phyloP scores from a whole-genome alignment of 306 rosid species.

The Arachis stenosperma region DNA sequence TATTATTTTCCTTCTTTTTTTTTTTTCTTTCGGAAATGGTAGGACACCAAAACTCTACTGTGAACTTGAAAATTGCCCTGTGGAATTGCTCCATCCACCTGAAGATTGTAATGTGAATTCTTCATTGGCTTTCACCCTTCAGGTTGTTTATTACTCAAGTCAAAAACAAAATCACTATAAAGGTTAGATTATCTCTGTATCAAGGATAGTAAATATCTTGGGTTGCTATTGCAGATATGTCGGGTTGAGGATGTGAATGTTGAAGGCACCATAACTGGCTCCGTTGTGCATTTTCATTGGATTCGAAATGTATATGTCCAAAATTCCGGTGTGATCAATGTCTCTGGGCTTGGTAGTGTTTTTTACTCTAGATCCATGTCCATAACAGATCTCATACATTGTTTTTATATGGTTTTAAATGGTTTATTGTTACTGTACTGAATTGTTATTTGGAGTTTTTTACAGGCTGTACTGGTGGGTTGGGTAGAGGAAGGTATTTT shows the following conservation, averaged over 20 bases:
- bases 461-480: slow-evolving; percentile 87
- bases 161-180: slow-evolving; percentile 44
- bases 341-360: slow-evolving; percentile 82
- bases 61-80: slow-evolving; percentile 74
- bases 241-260: slow-evolving; percentile 83
- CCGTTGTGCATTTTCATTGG: slow-evolving; percentile 93
- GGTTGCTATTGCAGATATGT: slow-evolving; percentile 72
- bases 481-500: slow-evolving; percentile 72
- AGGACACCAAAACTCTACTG: slow-evolving; percentile 79
- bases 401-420: slow-evolving; percentile 17
- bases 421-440: slow-evolving; percentile 31
- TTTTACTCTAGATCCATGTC: slow-evolving; percentile 34
- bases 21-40: slow-evolving; percentile 28
- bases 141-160: slow-evolving; percentile 65
- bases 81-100: slow-evolving; percentile 90
- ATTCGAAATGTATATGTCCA: slow-evolving; percentile 64
- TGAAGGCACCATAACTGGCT: slow-evolving; percentile 82
- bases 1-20: slow-evolving; percentile 3
- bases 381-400: slow-evolving; percentile 25
- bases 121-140: slow-evolving; percentile 90
- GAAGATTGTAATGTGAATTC: slow-evolving; percentile 98
- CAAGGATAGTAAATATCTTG: slow-evolving; percentile 38
- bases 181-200: slow-evolving; percentile 37
- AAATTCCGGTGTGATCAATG: slow-evolving; percentile 70
- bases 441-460: slow-evolving; percentile 38